Evolutionary conservation across 768 basidiomycete species (phyloP), one percentile per base, ranked within the genome.

Genomic region (Suillus spraguei): DNA sequence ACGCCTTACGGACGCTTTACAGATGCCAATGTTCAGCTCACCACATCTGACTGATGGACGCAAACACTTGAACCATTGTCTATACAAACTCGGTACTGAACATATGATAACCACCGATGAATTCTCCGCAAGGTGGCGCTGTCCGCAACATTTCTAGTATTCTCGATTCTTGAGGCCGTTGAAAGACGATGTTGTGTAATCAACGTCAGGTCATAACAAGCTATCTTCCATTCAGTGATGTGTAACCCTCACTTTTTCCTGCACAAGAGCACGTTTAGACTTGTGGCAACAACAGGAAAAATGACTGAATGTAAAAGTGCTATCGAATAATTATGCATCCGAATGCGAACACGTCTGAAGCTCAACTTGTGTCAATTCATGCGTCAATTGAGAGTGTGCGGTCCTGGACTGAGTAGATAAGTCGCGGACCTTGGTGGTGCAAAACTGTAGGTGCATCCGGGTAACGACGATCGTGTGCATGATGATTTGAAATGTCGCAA

Each of bases 401-500:
- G 20, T n/a, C 13, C 33, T 32, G 20, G 52, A n/a, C 52, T 53
- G 28, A 4, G 28, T 35, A 6, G 52, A 53, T 35, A 11, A n/a
- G 2, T 13, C 52, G 32, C 3, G 1, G 35, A 35, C 20, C 20
- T 35, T 35, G 32, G 52, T 53, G 52, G 20, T 13, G 20, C 52
- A 35, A 35, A 53, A 35, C 20, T n/a, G 52, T n/a, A 53, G 20
- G 52, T 53, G 52, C 52, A 53, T 53, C 32, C 52, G 33, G n/a
- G 52, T 53, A 35, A 35, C 52, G 20, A 53, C 2, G 20, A 53
- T 53, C 6, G 52, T 33, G n/a, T 53, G 52, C 52, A 53, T 53
- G 11, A 53, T 11, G 11, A 53, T 53, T 35, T 53, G 52, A 35
- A 53, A 53, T 20, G 52, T 13, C 11, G 20, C 52, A 11, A 53